Percentiles rank a stretch among this genome's conserved stretches.
phyloP scores from a whole-genome alignment of 495 filamentous ascomycete species.

The Tuber aestivum region DNA sequence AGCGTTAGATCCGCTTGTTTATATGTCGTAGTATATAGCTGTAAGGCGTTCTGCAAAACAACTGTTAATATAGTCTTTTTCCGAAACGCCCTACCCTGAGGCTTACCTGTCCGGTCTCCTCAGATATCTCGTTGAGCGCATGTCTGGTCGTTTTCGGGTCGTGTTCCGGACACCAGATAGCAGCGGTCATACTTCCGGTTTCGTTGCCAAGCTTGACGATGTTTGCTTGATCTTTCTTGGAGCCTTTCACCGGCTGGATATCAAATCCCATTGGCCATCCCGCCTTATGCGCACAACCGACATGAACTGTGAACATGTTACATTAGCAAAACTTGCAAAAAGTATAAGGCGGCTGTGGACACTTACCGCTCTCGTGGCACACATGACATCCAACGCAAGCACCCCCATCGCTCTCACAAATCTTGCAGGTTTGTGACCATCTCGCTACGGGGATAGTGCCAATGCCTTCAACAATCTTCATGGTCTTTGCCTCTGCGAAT shows the following conservation, averaged over 20 bases:
- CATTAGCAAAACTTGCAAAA: slow-evolving; percentile 9
- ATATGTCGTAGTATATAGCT: slow-evolving; percentile 77
- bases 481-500: slow-evolving; percentile 71
- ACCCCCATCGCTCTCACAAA: slow-evolving; percentile 65
- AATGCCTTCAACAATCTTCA: slow-evolving; percentile 84
- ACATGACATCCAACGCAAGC: slow-evolving; percentile 77
- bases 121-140: slow-evolving; percentile 65
- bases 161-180: slow-evolving; percentile 87
- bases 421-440: slow-evolving; percentile 72
- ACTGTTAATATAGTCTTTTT: slow-evolving; percentile 24
- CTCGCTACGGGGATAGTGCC: slow-evolving; percentile 62
- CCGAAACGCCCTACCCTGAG: neutral
- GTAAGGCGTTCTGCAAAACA: slow-evolving; percentile 63
- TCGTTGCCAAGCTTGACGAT: slow-evolving; percentile 71
- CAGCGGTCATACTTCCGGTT: slow-evolving; percentile 67
- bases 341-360: neutral
- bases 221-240: slow-evolving; percentile 66
- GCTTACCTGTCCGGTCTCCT: slow-evolving; percentile 48
- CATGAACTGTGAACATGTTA: slow-evolving; percentile 56
- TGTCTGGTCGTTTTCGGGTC: slow-evolving; percentile 64
- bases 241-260: slow-evolving; percentile 80
- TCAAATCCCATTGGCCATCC: slow-evolving; percentile 84
- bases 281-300: slow-evolving; percentile 79
- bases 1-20: slow-evolving; percentile 89
- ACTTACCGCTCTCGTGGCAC: slow-evolving; percentile 59